Conservation (phyloP, 2,329 filamentous ascomycete genomes). For the Phoma sp. region DNA sequence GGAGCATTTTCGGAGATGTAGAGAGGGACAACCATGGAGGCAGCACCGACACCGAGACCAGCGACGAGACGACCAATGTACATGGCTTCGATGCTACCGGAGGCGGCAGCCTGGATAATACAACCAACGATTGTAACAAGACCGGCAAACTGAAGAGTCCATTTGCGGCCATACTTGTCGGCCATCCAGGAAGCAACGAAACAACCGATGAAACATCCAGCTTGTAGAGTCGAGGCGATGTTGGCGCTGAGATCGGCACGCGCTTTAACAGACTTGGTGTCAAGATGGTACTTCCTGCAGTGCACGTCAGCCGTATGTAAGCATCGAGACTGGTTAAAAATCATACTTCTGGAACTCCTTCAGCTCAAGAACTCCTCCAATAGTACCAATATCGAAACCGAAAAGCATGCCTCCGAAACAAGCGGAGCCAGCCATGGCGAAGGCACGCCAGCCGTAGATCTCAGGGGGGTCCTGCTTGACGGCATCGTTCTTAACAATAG, state of each 20-base stretch:
- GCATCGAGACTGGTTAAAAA: slow-evolving; percentile 1
- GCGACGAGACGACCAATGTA: slow-evolving; percentile 68
- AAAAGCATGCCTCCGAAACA: slow-evolving; percentile 75
- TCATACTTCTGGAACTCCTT: slow-evolving; percentile 61
- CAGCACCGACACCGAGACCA: slow-evolving; percentile 59
- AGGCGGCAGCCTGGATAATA: slow-evolving; percentile 68
- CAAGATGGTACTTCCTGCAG: slow-evolving; percentile 60
- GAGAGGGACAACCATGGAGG: slow-evolving; percentile 65
- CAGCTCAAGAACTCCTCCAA: slow-evolving; percentile 70
- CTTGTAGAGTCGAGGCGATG: slow-evolving; percentile 74
- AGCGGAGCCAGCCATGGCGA: slow-evolving; percentile 67
- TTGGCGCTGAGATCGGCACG: slow-evolving; percentile 67
- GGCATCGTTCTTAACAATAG: slow-evolving; percentile 71
- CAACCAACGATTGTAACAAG: slow-evolving; percentile 66
- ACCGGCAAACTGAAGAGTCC: slow-evolving; percentile 63
- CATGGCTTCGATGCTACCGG: slow-evolving; percentile 66
- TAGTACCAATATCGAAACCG: slow-evolving; percentile 70
- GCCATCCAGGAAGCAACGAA: slow-evolving; percentile 63
- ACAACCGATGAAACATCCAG: slow-evolving; percentile 70
- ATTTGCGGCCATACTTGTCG: slow-evolving; percentile 63
- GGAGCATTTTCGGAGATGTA: slow-evolving; percentile 68
- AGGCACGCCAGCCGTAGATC: slow-evolving; percentile 74
- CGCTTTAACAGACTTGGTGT: slow-evolving; percentile 48
- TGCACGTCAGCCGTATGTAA: slow-evolving; percentile 3
- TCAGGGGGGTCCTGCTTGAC: slow-evolving; percentile 71